Conservation (phyloP, 352 stramenopile species). For the Globisporangium lucens region DNA sequence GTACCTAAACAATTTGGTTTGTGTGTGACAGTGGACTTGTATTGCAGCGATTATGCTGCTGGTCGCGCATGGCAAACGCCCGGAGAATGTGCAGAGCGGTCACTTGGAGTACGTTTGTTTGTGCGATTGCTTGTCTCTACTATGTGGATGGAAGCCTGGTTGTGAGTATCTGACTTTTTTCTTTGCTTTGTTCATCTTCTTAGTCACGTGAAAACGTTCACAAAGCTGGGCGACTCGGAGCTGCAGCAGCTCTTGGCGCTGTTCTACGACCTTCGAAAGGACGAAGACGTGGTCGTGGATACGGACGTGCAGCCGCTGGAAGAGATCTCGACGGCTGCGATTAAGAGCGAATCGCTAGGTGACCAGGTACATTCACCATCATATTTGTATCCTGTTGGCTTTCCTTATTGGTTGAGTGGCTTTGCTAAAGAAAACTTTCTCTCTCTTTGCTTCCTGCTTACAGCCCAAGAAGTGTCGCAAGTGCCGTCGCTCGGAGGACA, state of each 20-base stretch:
- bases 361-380: constrained; percentile 7
- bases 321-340: constrained; percentile 15
- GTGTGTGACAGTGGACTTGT: constrained; percentile 57
- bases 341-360: constrained; percentile 12
- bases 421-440: background rate
- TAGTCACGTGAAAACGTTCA: constrained; percentile 36
- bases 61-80: constrained; percentile 51
- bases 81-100: constrained; percentile 31
- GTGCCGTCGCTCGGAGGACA: constrained; percentile 54
- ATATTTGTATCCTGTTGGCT: background rate
- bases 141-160: too few relatives aligned
- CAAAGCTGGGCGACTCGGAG: constrained; percentile 62
- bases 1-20: background rate
- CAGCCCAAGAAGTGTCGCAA: constrained; percentile 60
- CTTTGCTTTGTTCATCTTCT: constrained; percentile 11
- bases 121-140: background rate
- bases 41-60: constrained; percentile 64
- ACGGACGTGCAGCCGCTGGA: constrained; percentile 36
- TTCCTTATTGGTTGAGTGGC: background rate
- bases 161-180: constrained; percentile 9
- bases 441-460: background rate
- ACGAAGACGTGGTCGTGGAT: constrained; percentile 61
- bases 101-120: constrained; percentile 37
- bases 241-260: constrained; percentile 60
- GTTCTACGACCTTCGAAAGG: constrained; percentile 62